phyloP scores from a whole-genome alignment of 2,329 filamentous ascomycete genomes.

The Aspergillus sp. region DNA sequence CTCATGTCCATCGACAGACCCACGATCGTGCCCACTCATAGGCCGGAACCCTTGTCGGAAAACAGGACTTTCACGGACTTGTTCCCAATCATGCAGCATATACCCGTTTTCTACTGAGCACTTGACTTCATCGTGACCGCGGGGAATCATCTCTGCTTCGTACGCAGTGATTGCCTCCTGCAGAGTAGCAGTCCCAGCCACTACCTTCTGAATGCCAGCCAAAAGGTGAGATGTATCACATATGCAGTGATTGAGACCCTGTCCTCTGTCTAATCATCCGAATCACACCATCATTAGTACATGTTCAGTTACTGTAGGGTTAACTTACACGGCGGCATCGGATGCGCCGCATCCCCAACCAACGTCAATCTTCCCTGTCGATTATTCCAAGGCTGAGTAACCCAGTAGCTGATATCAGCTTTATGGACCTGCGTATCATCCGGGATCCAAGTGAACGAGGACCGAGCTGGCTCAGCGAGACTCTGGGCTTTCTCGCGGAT shows the following conservation, averaged over 20 bases:
- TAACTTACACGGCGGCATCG: conserved; percentile 13
- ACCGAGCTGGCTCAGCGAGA: conserved; percentile 8
- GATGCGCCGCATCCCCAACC: conserved; percentile 12
- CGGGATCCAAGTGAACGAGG: conserved; percentile 8
- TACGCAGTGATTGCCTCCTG: background rate
- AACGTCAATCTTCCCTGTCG: conserved; percentile 7
- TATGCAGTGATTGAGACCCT: conserved; percentile 14
- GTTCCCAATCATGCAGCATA: conserved; percentile 14
- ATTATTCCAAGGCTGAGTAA: conserved; percentile 13
- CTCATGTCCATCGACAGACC: background rate
- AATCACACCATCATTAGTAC: background rate
- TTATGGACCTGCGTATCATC: conserved; percentile 12
- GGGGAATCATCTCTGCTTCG: conserved; percentile 11
- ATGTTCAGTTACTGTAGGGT: background rate
- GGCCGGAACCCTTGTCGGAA: conserved; percentile 10
- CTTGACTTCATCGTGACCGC: conserved; percentile 9
- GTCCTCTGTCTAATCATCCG: conserved; percentile 2
- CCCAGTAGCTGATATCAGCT: conserved; percentile 14
- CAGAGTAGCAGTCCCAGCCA: background rate
- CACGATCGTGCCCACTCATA: conserved; percentile 10
- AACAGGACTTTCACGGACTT: conserved; percentile 7
- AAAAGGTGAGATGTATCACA: conserved; percentile 6
- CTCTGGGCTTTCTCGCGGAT: conserved; percentile 7
- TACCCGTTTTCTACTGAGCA: conserved; percentile 10
- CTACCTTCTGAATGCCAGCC: background rate